Base-by-base conservation (phyloP, 768 basidiomycete species). In the Mycena rosella region DNA sequence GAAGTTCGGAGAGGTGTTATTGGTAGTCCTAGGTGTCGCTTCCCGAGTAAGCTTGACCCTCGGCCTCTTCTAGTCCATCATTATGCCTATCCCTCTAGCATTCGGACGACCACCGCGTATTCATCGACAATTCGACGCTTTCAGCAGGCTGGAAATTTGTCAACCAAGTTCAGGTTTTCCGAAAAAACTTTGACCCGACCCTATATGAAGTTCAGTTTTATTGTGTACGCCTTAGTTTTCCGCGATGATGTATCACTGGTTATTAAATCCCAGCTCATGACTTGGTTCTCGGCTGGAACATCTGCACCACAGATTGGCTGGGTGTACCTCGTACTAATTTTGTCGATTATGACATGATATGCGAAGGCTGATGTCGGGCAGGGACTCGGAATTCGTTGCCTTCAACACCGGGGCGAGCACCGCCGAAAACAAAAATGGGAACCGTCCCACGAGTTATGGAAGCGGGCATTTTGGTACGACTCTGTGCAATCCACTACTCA, bases 371-470 rank as follows among this genome's bases (percentile, higher is more conserved):
- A 44, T 27, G 10, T 8, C 10, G 24, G 18, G 13, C 38, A 70
- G 54, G 87, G 69, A 9, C 75, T 86, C 15, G 85, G 85, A 42
- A 77, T 89, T 32, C 84, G 87, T 7, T 77, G 83, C 10, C 81
- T 85, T 8, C 84, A 88, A 73, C 88, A 89, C 60, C 81, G 87
- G 36, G 82, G 88, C 36, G 85, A 83, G 7, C 88, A 89, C 65
- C 77, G 84, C 17, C 76, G 75, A 22, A 81, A 76, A 66, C 73
- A 48, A 32, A 13, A 58, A 60, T 73, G 72, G 3, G 58, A 74
- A 10, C 24, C n/a, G 15, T 85, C 89, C 60, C 79, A 85, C 48
- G 87, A 89, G 72, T 77, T 86, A 32, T 87, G 85, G 81, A 85
- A 83, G 64, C 81, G 82, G 8, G 78, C 79, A 11, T 83, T 82